Conservation (phyloP, 2,329 filamentous ascomycete genomes). For the Botrytis aclada region DNA sequence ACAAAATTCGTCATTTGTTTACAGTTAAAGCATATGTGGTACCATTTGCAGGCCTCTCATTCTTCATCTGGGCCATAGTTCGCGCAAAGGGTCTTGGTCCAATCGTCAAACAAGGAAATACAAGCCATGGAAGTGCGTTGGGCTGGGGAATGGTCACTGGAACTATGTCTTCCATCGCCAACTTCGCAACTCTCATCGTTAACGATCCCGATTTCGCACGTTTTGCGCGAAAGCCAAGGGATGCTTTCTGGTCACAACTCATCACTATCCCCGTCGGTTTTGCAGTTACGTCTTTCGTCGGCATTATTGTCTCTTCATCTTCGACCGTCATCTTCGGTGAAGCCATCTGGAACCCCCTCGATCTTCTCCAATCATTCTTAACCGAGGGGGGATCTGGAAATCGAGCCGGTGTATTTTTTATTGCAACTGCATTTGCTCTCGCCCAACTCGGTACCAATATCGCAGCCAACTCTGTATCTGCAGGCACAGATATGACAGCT, state of each 20-base stretch:
- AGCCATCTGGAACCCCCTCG: slow-evolving; percentile 71
- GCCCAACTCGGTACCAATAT: slow-evolving; percentile 86
- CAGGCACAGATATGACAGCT: slow-evolving; percentile 73
- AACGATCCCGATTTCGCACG: slow-evolving; percentile 81
- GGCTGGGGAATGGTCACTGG: slow-evolving; percentile 82
- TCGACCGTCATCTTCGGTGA: slow-evolving; percentile 65
- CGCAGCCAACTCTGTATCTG: slow-evolving; percentile 80
- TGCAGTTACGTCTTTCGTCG: slow-evolving; percentile 78
- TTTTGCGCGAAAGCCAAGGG: slow-evolving; percentile 72
- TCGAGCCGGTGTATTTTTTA: slow-evolving; percentile 73
- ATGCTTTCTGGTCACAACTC: slow-evolving; percentile 79
- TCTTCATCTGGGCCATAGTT: slow-evolving; percentile 83
- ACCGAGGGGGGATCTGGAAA: slow-evolving; percentile 65
- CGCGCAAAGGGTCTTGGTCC: slow-evolving; percentile 80
- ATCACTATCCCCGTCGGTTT: slow-evolving; percentile 70
- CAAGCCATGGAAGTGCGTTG: slow-evolving; percentile 62
- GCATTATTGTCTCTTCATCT: slow-evolving; percentile 73
- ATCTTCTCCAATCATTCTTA: slow-evolving; percentile 64
- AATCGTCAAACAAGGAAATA: slow-evolving; percentile 68
- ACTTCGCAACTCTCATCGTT: slow-evolving; percentile 83
- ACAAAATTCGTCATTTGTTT: slow-evolving; percentile 85
- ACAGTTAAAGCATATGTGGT: slow-evolving; percentile 86
- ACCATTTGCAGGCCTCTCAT: slow-evolving; percentile 76
- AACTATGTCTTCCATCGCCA: slow-evolving; percentile 85
- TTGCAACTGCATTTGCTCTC: slow-evolving; percentile 67